These are phyloP conservation scores for Candida albicans DNA, from an alignment of 1,139 yeast genomes.

Conservation along the genomic window DNA sequence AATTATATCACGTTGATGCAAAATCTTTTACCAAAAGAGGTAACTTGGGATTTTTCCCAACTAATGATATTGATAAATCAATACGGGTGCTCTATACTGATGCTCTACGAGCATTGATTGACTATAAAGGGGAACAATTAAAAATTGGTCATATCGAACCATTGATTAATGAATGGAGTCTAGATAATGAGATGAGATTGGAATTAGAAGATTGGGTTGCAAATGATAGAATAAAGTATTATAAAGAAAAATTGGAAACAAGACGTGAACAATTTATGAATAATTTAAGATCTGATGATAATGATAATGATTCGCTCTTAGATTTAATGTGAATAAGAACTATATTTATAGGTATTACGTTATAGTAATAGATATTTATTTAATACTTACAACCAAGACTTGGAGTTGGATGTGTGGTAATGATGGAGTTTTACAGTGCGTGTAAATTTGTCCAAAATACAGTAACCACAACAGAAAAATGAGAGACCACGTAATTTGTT, in stretches of 20 bases:
- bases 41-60: constrained; percentile 14
- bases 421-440: neutral
- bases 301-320: constrained; percentile 32
- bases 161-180: constrained; percentile 40
- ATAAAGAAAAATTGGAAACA: constrained; percentile 25
- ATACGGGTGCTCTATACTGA: constrained; percentile 25
- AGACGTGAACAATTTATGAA: constrained; percentile 31
- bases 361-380: no score
- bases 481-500: neutral
- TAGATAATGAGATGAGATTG: constrained; percentile 30
- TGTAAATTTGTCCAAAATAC: neutral
- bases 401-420: neutral
- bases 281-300: constrained; percentile 27
- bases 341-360: neutral
- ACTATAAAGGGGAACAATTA: constrained; percentile 29
- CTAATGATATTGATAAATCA: constrained; percentile 19
- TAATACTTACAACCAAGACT: no score
- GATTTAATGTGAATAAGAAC: constrained; percentile 27
- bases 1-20: constrained; percentile 14
- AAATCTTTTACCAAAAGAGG: constrained; percentile 14
- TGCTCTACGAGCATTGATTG: constrained; percentile 29
- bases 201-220: constrained; percentile 24
- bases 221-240: constrained; percentile 22
- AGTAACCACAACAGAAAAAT: neutral
- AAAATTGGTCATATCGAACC: constrained; percentile 33